Conservation (phyloP, 768 basidiomycete species). For the Dioszegia hungarica region DNA sequence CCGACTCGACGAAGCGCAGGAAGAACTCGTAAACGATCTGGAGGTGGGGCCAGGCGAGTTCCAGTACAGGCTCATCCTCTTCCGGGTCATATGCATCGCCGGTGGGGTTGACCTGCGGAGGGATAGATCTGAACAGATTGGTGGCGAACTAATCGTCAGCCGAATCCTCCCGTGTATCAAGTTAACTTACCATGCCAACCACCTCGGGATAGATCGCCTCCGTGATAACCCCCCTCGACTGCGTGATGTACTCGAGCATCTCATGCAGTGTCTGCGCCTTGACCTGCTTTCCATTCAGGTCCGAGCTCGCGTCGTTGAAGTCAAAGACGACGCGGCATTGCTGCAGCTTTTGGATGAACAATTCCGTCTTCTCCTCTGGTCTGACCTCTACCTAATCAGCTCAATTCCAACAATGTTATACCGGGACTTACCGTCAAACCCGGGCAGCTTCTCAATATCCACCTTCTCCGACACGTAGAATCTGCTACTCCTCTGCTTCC, state of each 20-base stretch:
- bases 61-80: slow-evolving; percentile 97
- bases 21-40: slow-evolving; percentile 99
- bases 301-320: slow-evolving; percentile 94
- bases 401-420: neutral
- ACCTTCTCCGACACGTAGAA: slow-evolving; percentile 95
- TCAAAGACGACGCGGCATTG: slow-evolving; percentile 97
- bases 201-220: slow-evolving; percentile 98
- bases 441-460: slow-evolving; percentile 88
- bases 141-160: slow-evolving; percentile 71
- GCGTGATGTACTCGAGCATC: slow-evolving; percentile 98
- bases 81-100: slow-evolving; percentile 99
- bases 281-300: slow-evolving; percentile 95
- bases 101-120: slow-evolving; percentile 95
- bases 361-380: slow-evolving; percentile 74
- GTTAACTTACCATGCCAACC: slow-evolving; percentile 77
- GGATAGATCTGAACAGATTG: slow-evolving; percentile 99
- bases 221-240: slow-evolving; percentile 90
- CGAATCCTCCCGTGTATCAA: neutral
- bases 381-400: slow-evolving; percentile 65
- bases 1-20: slow-evolving; percentile 94
- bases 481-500: slow-evolving; percentile 94
- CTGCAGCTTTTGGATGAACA: slow-evolving; percentile 90
- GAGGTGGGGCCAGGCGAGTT: slow-evolving; percentile 98
- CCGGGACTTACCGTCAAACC: slow-evolving; percentile 57
- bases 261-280: slow-evolving; percentile 97